Evolutionary conservation across 75 land plant genomes (phyloP).

Genomic region (Isoetes taiwanensis): DNA sequence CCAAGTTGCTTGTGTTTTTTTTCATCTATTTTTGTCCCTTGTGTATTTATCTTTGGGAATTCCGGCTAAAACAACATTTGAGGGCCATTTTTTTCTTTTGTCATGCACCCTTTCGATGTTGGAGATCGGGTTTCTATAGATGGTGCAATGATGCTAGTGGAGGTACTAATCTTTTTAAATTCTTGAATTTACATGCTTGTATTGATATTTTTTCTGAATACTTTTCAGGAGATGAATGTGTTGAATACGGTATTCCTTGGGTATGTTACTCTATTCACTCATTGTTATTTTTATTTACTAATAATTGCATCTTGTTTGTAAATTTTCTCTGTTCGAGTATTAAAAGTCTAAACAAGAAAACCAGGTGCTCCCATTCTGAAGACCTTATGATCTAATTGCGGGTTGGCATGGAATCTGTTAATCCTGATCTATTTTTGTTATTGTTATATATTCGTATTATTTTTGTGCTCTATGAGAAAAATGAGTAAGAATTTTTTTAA

Average conservation of each 20-base stretch:
- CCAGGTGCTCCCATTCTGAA: no score
- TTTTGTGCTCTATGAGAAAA: no score
- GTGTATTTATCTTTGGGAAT: conserved; percentile 33
- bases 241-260: conserved; percentile 36
- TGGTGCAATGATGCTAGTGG: conserved; percentile 21
- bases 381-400: no score
- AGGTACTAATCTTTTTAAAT: conserved; percentile 9
- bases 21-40: conserved; percentile 30
- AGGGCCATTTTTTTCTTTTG: conserved; percentile 24
- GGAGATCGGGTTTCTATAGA: conserved; percentile 30
- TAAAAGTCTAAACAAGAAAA: no score
- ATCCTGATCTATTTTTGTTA: no score
- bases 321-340: no score
- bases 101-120: conserved; percentile 32
- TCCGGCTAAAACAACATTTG: conserved; percentile 26
- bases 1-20: conserved; percentile 30
- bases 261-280: conserved; percentile 13
- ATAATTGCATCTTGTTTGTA: not conserved
- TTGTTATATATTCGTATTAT: no score
- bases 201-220: no score
- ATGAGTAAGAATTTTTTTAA: no score
- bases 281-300: not conserved
- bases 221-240: conserved; percentile 49
- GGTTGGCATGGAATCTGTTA: no score
- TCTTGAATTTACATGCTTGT: not conserved